Evolutionary conservation across 2,329 filamentous ascomycete genomes (phyloP), one percentile per base, ranked within the genome.

Genomic region (Calonectria leucothoes): DNA sequence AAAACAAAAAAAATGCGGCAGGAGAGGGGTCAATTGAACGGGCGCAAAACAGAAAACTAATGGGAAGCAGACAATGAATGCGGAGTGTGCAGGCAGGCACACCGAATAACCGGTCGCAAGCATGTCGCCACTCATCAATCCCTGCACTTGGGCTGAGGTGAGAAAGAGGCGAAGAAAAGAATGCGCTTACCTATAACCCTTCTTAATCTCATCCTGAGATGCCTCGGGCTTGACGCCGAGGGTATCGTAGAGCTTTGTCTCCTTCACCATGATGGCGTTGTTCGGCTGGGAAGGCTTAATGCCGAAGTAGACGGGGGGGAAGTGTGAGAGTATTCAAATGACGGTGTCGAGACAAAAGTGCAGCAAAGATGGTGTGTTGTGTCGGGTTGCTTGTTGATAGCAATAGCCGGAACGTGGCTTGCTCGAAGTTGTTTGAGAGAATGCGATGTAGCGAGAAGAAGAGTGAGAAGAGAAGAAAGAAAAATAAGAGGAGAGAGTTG

Each of bases 161-260:
- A 15, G 17, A 25, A 17, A 27, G 48, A 66, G 52, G 52, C 15
- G 15, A 31, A 80, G 51, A 29, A 29, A 55, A 57, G 39, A 45
- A 10, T 59, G 31, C 67, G 39, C 91, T 85, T 92, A 94, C 93
- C 94, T 91, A 85, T 98, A 98, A 72, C 93, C 97, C 84, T 98
- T 99, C 85, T 98, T 98, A 84, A 99, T 98, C 77, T 98, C 96
- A 82, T 98, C 96, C 86, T 97, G 95, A 29, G 92, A 90, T 29
- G 96, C 95, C 74, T 92, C 91, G 45, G 96, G 91, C 84, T 94
- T 93, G 85, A 98, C 88, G 83, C 90, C 89, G 81, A 99, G 89
- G 76, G 92, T 90, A 85, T 98, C 95, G 89, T 99, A 99, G 76
- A 98, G 93, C 86, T 97, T 98, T 67, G 94, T 97, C 88, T 98